Evolutionary conservation across 2,329 filamentous ascomycete genomes (phyloP), one percentile per base, ranked within the genome.

Genomic region (Pseudocercospora eumusae): DNA sequence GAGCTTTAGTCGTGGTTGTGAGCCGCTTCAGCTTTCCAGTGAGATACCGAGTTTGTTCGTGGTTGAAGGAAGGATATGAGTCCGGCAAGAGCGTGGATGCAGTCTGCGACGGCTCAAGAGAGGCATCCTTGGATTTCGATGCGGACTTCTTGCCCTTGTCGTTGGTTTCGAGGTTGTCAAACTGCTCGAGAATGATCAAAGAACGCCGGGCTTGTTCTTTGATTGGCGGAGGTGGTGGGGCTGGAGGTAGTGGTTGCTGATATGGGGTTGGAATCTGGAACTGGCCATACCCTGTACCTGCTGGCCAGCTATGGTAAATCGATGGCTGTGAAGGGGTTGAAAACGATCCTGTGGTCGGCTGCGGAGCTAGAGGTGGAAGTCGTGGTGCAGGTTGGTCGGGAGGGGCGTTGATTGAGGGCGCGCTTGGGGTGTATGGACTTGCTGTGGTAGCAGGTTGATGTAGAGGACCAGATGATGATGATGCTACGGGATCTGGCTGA

Each of bases 81-180:
- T 33, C 15, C 18, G 77, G 75, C 9, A 75, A 79, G 10, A 90
- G 79, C 57, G 86, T 83, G 5, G 87, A 78, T 9, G 87, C 78
- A 57, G 84, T 84, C 28, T 85, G 81, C 18, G 83, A 82, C 9
- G 82, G 82, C 28, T 84, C 69, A 80, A 81, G 64, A 81, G 67
- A 52, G 27, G 56, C 56, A 50, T 66, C 63, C 36, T 68, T 65
- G 18, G 63, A 44, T 28, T 69, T 66, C 4, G 65, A 45, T 15
- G 62, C 50, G 49, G 66, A 42, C 60, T 66, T 60, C 47, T 66
- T 68, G 60, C 62, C 62, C 11, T 68, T 67, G 20, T 66, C 66
- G 15, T 64, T 31, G 61, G 53, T 65, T 45, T 71, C 68, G 25
- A 77, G 74, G 40, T 72, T 68, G 28, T 69, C 69, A 61, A 76